phyloP scores from a whole-genome alignment of 768 basidiomycete species.

The Leccinum boreale region DNA sequence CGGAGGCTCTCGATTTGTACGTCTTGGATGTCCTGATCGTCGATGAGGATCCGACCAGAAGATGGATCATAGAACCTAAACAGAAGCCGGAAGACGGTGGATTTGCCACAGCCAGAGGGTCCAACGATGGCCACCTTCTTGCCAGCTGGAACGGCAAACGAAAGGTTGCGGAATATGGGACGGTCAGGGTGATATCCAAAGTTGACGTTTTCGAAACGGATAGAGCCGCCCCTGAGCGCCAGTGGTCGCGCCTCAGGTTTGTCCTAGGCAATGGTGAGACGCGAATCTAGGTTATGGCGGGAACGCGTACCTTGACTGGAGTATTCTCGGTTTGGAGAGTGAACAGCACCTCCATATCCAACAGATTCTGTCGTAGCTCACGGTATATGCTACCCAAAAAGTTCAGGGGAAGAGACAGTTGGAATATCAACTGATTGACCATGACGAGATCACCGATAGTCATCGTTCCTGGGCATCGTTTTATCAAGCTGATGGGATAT shows the following conservation, averaged over 20 bases:
- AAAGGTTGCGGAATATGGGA: constrained; percentile 84
- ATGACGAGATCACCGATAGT: constrained; percentile 98
- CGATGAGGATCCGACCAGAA: constrained; percentile 77
- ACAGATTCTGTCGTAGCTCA: constrained; percentile 90
- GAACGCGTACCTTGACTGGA: constrained; percentile 50
- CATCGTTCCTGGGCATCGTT: constrained; percentile 72
- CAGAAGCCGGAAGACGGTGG: constrained; percentile 89
- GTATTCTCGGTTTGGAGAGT: constrained; percentile 82
- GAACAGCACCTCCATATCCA: constrained; percentile 97
- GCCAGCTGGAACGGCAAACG: constrained; percentile 91
- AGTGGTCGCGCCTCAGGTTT: constrained; percentile 65
- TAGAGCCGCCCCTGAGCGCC: constrained; percentile 73
- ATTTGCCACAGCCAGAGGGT: constrained; percentile 96
- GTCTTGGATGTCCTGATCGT: constrained; percentile 80
- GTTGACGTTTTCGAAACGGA: constrained; percentile 87
- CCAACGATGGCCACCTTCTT: constrained; percentile 98
- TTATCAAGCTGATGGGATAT: neutral
- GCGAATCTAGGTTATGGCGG: neutral
- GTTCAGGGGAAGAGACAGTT: constrained; percentile 92
- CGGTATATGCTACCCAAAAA: constrained; percentile 97
- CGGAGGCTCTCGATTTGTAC: constrained; percentile 74
- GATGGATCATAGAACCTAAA: constrained; percentile 92
- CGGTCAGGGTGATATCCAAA: constrained; percentile 93
- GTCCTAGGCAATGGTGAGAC: constrained; percentile 48
- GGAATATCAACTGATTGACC: constrained; percentile 99